Conservation (phyloP, 345 rosid species). For the Moricandia moricandioides region DNA sequence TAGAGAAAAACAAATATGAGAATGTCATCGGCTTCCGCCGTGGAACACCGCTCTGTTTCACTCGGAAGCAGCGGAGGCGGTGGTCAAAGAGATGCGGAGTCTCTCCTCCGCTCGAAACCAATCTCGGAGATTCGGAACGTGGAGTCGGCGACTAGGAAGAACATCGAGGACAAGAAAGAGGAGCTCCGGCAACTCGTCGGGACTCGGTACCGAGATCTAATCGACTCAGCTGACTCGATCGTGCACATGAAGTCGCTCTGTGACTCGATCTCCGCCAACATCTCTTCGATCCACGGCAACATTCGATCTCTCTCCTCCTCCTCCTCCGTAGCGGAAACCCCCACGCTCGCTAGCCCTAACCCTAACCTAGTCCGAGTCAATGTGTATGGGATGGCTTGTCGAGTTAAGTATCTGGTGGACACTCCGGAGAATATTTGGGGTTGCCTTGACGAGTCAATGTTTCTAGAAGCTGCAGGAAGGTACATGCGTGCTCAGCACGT, state of each 20-base stretch:
- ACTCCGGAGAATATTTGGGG: conserved; percentile 98
- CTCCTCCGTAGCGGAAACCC: conserved; percentile 47
- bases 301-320: conserved; percentile 64
- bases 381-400: conserved; percentile 77
- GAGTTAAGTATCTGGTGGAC: conserved; percentile 86
- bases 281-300: conserved; percentile 58
- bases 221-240: conserved; percentile 94
- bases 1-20: conserved; percentile 38
- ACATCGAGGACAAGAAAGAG: conserved; percentile 88
- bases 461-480: conserved; percentile 80
- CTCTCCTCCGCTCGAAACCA: conserved; percentile 72
- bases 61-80: conserved; percentile 44
- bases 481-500: conserved; percentile 83
- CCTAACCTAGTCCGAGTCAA: conserved; percentile 40
- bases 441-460: conserved; percentile 86
- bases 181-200: conserved; percentile 93
- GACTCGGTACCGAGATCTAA: conserved; percentile 85
- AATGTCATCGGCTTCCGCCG: conserved; percentile 41
- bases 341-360: conserved; percentile 38
- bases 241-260: conserved; percentile 82
- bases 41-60: conserved; percentile 42
- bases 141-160: conserved; percentile 65
- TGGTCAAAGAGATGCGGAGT: conserved; percentile 78
- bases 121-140: conserved; percentile 75
- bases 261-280: conserved; percentile 63